phyloP scores from a whole-genome alignment of 768 basidiomycete species.

The Asterophora parasitica region DNA sequence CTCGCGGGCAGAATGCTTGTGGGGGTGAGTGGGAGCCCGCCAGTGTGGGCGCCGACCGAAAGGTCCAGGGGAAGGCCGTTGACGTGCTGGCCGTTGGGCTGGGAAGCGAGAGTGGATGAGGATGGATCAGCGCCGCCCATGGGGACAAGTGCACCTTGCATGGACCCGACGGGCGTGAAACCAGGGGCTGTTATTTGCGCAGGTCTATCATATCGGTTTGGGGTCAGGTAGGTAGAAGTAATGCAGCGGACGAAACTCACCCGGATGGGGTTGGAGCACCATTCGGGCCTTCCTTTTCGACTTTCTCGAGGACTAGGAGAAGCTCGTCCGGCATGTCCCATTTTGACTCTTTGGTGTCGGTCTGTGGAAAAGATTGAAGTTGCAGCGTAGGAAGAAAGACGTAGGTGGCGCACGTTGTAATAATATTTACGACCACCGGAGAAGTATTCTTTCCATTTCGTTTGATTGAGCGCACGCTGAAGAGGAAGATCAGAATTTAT shows the following conservation, averaged over 20 bases:
- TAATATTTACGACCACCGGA: constrained; percentile 90
- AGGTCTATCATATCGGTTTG: constrained; percentile 17
- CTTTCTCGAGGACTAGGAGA: constrained; percentile 74
- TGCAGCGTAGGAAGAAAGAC: background rate
- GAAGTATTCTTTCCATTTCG: constrained; percentile 96
- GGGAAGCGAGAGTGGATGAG: constrained; percentile 46
- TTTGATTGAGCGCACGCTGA: constrained; percentile 82
- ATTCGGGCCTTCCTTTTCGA: constrained; percentile 65
- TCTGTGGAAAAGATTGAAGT: constrained; percentile 37
- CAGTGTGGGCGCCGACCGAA: constrained; percentile 48
- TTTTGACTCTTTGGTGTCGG: constrained; percentile 86
- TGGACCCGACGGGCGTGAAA: constrained; percentile 36
- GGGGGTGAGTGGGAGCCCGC: constrained; percentile 54
- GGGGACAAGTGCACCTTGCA: constrained; percentile 52
- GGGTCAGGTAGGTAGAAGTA: background rate
- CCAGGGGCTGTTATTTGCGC: constrained; percentile 37
- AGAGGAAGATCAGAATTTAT: constrained; percentile 11
- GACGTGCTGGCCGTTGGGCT: constrained; percentile 33
- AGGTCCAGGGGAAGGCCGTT: constrained; percentile 40
- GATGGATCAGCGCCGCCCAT: constrained; percentile 47
- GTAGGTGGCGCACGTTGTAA: constrained; percentile 58
- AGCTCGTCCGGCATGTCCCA: constrained; percentile 98
- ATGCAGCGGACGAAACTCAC: constrained; percentile 18
- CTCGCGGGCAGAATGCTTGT: constrained; percentile 62
- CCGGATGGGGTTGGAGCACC: constrained; percentile 31